Base-by-base conservation (phyloP, 345 rosid species). In the Eutrema heterophyllum region DNA sequence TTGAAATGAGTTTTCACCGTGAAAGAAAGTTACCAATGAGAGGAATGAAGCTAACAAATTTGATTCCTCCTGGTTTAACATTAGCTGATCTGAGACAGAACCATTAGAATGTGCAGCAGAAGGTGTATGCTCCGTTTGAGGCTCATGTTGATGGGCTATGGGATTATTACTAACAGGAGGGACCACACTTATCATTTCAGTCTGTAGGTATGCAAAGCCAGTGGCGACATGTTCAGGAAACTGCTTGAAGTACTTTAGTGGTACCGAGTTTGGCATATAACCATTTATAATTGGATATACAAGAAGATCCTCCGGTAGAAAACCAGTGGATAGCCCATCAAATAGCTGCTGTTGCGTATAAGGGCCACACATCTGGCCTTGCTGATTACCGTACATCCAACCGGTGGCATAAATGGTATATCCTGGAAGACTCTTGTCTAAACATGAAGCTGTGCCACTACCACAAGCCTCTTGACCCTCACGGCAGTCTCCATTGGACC, bases 361-460 rank as follows among this genome's bases (percentile, higher is more conserved):
- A 73, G 98, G 97, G 46, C 99, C 99, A 74, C 97, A 92, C 94
- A 95, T 85, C 72, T 86, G 88, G 24, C 96, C 90, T 64, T 84
- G 83, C 69, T 92, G 94, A 78, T 95, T 92, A 21, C 81, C 61
- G 50, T 92, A 92, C 94, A 83, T 90, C 99, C 99, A 92, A 38
- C 97, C 97, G 60, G 78, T 87, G 12, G 83, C 96, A 84, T 73
- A 83, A 4, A 80, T 77, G 0, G 67, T 56, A 58, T 60, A 80
- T 6, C 81, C 86, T 44, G 77, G 33, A 70, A 64, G 78, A 63
- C 64, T 84, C 74, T 81, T 83, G 7, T 79, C 87, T 69, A 9
- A 69, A 70, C 32, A 77, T 6, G 86, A 54, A 40, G 77, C 67
- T 52, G 83, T 82, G 7, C 79, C 91, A 61, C 75, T 49, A 69